These are phyloP conservation scores for Vitis cinerea DNA, from an alignment of 164 flowering plant species.

Conservation along the genomic window DNA sequence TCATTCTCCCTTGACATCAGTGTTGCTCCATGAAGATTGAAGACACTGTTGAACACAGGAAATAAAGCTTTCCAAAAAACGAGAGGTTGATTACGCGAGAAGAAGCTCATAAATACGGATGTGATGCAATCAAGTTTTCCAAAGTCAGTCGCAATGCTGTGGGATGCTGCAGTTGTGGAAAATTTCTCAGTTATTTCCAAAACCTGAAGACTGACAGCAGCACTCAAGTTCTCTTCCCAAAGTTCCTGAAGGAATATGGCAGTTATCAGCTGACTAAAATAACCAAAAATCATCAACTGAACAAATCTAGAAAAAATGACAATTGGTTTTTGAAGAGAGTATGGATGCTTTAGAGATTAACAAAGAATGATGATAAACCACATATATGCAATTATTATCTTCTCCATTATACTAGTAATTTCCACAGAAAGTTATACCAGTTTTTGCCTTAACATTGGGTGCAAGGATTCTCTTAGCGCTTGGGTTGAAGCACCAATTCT, in stretches of 20 bases:
- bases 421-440: constrained; percentile 45
- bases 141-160: constrained; percentile 87
- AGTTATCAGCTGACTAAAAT: background rate
- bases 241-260: constrained; percentile 54
- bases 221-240: constrained; percentile 98
- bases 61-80: constrained; percentile 82
- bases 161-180: constrained; percentile 72
- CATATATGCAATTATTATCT: no score
- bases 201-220: constrained; percentile 93
- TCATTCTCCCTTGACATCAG: constrained; percentile 98
- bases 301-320: background rate
- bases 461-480: constrained; percentile 95
- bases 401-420: background rate
- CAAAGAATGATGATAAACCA: background rate
- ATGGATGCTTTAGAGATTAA: background rate
- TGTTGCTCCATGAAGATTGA: constrained; percentile 86
- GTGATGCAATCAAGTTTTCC: constrained; percentile 95
- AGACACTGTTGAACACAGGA: constrained; percentile 79
- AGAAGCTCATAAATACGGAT: constrained; percentile 76
- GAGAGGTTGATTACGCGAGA: constrained; percentile 85
- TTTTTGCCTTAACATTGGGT: constrained; percentile 93
- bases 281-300: no score
- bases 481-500: constrained; percentile 93
- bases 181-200: constrained; percentile 81
- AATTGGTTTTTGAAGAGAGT: background rate